Percentiles rank a stretch among this genome's conserved stretches.
These are phyloP conservation scores for Persicaria tinctoria DNA, from an alignment of 148 eudicot genomes.

Conservation along the genomic window DNA sequence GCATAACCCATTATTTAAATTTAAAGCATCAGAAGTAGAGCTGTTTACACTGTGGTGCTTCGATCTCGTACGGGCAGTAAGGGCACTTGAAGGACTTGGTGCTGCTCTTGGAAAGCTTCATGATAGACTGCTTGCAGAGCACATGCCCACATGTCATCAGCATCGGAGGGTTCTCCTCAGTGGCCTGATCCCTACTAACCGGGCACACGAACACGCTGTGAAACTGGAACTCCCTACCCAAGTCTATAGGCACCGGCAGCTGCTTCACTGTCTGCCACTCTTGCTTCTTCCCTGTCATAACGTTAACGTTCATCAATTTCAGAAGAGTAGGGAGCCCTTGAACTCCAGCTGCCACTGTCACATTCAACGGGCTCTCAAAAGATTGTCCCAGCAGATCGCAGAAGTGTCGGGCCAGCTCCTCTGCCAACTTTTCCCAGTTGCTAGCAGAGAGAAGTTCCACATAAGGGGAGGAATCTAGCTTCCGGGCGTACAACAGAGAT, in stretches of 20 bases:
- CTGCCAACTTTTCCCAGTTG: slow-evolving; percentile 55
- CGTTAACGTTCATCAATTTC: slow-evolving; percentile 81
- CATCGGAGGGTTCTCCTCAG: slow-evolving; percentile 94
- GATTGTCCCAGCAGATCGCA: slow-evolving; percentile 71
- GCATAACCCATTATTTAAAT: neutral
- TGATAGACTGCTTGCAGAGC: slow-evolving; percentile 76
- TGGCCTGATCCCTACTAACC: slow-evolving; percentile 79
- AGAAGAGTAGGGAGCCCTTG: slow-evolving; percentile 82
- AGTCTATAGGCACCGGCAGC: slow-evolving; percentile 68
- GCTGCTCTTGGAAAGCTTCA: slow-evolving; percentile 70
- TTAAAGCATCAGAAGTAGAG: slow-evolving; percentile 43
- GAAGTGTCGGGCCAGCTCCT: slow-evolving; percentile 52
- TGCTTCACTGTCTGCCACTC: slow-evolving; percentile 92
- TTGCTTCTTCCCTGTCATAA: slow-evolving; percentile 66
- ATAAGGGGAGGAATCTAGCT: slow-evolving; percentile 67
- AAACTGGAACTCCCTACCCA: slow-evolving; percentile 68
- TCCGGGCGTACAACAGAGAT: slow-evolving; percentile 67
- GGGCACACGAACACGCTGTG: slow-evolving; percentile 87
- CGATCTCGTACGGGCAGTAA: slow-evolving; percentile 73
- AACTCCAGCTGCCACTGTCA: slow-evolving; percentile 64
- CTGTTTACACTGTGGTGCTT: slow-evolving; percentile 57
- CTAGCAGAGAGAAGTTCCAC: slow-evolving; percentile 45
- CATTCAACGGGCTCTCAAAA: slow-evolving; percentile 61
- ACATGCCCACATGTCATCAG: slow-evolving; percentile 80
- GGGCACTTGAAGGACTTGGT: slow-evolving; percentile 86